Evolutionary conservation across 2,329 filamentous ascomycete species (phyloP).

Genomic region (Alternaria sp.): DNA sequence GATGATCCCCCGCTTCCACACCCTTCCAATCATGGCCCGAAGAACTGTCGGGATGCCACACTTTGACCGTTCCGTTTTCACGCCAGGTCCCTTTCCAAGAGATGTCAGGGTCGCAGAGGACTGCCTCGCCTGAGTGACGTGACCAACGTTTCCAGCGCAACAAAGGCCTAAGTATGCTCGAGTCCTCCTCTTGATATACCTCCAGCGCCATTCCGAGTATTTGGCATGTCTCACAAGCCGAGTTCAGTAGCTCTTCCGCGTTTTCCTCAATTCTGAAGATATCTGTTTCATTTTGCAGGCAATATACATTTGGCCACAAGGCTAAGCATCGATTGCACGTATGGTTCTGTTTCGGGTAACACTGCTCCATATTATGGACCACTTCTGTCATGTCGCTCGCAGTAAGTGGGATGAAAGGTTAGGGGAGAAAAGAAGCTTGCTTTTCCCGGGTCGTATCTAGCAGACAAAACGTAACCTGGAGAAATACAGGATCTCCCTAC

Average conservation of each 20-base stretch:
- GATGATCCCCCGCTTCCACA: fast-evolving
- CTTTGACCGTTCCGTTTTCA: fast-evolving
- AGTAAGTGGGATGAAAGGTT: not conserved
- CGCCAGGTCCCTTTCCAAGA: fast-evolving
- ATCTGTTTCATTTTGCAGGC: fast-evolving
- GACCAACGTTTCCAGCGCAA: not conserved
- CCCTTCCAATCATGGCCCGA: not conserved
- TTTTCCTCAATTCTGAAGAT: not conserved
- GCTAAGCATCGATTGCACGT: not conserved
- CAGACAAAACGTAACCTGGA: not conserved
- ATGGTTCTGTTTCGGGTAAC: fast-evolving
- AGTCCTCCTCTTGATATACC: fast-evolving
- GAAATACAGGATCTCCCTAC: not conserved
- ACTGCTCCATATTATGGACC: fast-evolving
- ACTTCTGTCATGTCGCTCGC: fast-evolving
- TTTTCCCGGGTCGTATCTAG: no score
- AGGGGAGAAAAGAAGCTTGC: no score
- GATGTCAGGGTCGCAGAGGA: fast-evolving
- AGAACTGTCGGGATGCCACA: no score
- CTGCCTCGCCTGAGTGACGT: fast-evolving
- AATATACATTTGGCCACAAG: not conserved
- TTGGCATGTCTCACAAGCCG: not conserved
- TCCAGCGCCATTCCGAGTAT: not conserved
- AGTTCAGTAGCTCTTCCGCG: not conserved
- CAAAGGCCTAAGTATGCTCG: fast-evolving